Percentiles rank a stretch among this genome's conserved stretches.
Evolutionary conservation across 306 rosid species (phyloP).

Genomic region (Dryas drummondii): DNA sequence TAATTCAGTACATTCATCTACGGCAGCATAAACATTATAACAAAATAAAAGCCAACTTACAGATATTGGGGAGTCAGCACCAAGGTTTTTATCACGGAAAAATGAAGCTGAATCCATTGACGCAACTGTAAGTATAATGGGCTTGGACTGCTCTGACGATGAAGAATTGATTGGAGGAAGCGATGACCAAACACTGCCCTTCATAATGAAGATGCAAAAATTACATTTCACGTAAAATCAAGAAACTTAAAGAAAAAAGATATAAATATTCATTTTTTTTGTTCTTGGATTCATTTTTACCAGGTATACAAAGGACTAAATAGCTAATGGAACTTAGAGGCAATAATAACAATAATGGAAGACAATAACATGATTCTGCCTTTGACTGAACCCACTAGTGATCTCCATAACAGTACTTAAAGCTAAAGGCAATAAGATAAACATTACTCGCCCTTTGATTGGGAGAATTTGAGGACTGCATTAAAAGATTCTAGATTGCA

Average conservation of each 20-base stretch:
- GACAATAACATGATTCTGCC: background rate
- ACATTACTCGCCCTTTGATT: no score
- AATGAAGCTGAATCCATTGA: conserved; percentile 98
- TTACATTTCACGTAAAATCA: conserved; percentile 22
- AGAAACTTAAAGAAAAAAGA: background rate
- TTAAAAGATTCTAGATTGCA: no score
- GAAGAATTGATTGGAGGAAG: conserved; percentile 78
- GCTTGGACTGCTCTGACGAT: conserved; percentile 54
- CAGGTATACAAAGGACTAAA: background rate
- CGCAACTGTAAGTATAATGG: conserved; percentile 62
- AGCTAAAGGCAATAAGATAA: background rate
- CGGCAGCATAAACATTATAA: conserved; percentile 18
- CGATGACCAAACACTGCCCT: conserved; percentile 98
- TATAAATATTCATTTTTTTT: background rate
- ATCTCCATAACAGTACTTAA: background rate
- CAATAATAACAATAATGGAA: background rate
- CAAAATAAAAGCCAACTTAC: conserved; percentile 46
- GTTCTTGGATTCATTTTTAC: no score
- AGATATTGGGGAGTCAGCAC: conserved; percentile 92
- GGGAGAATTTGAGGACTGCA: no score
- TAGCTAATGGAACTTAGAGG: background rate
- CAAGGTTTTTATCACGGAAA: conserved; percentile 82
- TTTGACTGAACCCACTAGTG: background rate
- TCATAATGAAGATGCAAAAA: conserved; percentile 41
- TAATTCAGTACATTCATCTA: conserved; percentile 17